Conservation (phyloP, 768 basidiomycete genomes). For the Cystobasidium onofrii region DNA sequence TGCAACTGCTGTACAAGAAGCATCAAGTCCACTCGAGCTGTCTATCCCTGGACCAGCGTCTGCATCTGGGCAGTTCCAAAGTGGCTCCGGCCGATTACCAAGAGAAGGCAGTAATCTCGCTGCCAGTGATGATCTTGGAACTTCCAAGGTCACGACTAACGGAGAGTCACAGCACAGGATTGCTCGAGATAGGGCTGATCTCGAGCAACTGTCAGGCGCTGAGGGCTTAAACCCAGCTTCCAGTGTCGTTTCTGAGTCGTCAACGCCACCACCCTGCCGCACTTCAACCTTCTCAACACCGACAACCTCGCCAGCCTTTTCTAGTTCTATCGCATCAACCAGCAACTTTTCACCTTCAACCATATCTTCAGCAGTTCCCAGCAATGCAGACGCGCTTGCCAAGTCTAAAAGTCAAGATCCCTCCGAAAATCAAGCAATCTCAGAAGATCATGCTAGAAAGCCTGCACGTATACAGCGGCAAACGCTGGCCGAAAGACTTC, state of each 20-base stretch:
- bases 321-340: no score
- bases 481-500: background rate
- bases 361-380: no score
- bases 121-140: no score
- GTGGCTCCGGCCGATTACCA: background rate
- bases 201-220: background rate
- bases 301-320: no score
- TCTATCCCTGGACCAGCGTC: no score
- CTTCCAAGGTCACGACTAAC: no score
- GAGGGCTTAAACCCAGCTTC: background rate
- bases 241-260: background rate
- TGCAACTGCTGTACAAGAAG: no score
- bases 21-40: no score
- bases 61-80: background rate
- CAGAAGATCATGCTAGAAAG: background rate
- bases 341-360: no score
- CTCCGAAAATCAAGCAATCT: background rate
- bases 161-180: background rate
- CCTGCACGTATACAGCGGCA: background rate
- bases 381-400: no score
- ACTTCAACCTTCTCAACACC: no score
- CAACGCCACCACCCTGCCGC: no score
- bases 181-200: background rate
- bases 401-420: background rate
- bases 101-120: background rate